phyloP scores from a whole-genome alignment of 768 basidiomycete genomes.

The Boletus sp. region DNA sequence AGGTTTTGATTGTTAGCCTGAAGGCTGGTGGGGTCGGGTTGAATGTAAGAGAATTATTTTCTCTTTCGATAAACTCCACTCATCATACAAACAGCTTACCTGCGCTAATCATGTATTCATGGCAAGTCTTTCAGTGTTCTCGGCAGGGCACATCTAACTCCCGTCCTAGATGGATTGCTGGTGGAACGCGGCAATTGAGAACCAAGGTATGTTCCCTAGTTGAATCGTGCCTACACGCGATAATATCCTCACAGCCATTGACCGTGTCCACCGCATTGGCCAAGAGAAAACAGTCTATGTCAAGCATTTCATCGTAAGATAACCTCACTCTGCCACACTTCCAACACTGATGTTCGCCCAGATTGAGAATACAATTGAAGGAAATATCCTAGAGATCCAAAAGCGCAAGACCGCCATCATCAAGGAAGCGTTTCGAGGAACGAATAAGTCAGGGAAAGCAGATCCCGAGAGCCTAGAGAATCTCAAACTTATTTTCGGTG shows the following conservation, averaged over 20 bases:
- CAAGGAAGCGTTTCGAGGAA: conserved; percentile 76
- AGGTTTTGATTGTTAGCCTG: conserved; percentile 73
- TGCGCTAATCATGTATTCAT: conserved; percentile 84
- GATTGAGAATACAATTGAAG: conserved; percentile 75
- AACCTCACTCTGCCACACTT: background rate
- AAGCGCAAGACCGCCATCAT: conserved; percentile 84
- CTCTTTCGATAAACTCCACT: background rate
- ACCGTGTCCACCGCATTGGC: conserved; percentile 82
- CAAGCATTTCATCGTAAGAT: conserved; percentile 75
- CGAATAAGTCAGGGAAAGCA: conserved; percentile 38
- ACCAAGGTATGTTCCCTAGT: conserved; percentile 54
- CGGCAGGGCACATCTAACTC: background rate
- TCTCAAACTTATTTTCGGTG: conserved; percentile 44
- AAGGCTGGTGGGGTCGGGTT: conserved; percentile 93
- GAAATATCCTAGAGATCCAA: conserved; percentile 77
- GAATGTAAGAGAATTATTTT: conserved; percentile 49
- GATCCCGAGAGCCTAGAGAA: conserved; percentile 78
- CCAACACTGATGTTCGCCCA: conserved; percentile 24
- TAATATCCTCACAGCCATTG: conserved; percentile 57
- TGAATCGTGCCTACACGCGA: background rate
- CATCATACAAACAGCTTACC: conserved; percentile 49
- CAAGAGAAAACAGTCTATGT: conserved; percentile 81
- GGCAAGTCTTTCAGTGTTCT: conserved; percentile 40
- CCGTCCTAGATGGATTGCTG: conserved; percentile 78
- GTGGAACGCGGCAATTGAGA: conserved; percentile 86